Evolutionary conservation across 306 rosid genomes (phyloP).

Genomic region (Hylodesmum podocarpum): DNA sequence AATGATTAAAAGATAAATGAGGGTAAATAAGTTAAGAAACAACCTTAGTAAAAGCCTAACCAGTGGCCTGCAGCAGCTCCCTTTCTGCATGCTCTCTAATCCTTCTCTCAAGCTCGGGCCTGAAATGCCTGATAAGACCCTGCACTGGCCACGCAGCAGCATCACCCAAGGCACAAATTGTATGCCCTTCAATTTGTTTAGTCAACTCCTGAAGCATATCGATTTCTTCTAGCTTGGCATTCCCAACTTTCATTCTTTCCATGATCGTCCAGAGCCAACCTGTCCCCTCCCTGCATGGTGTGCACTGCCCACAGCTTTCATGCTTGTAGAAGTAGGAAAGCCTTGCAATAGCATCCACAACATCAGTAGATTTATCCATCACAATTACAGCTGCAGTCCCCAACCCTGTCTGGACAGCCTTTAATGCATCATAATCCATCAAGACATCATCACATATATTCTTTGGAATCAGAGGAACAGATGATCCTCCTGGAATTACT

Average conservation of each 20-base stretch:
- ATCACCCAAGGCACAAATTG: slow-evolving; percentile 95
- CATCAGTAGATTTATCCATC: slow-evolving; percentile 96
- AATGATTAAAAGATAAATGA: slow-evolving; percentile 6
- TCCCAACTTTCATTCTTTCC: slow-evolving; percentile 97
- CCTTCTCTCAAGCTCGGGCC: slow-evolving; percentile 99
- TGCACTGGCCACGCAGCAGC: slow-evolving; percentile 99
- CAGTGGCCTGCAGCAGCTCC: slow-evolving; percentile 89
- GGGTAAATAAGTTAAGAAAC: slow-evolving; percentile 20
- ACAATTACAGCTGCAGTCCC: slow-evolving; percentile 99
- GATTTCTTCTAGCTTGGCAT: slow-evolving; percentile 96
- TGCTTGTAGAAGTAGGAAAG: slow-evolving; percentile 99
- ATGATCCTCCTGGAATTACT: slow-evolving; percentile 95
- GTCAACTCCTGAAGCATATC: slow-evolving; percentile 99
- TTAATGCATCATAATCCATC: slow-evolving; percentile 97
- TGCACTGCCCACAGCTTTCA: slow-evolving; percentile 99
- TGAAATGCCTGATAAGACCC: slow-evolving; percentile 96
- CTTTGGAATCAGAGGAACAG: slow-evolving; percentile 95
- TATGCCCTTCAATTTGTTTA: slow-evolving; percentile 98
- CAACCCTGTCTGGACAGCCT: slow-evolving; percentile 84
- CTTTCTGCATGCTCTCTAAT: slow-evolving; percentile 83
- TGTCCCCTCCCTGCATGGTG: slow-evolving; percentile 99
- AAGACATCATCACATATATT: slow-evolving; percentile 83
- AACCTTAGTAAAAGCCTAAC: slow-evolving; percentile 55
- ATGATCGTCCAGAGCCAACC: slow-evolving; percentile 99
- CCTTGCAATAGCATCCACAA: slow-evolving; percentile 98